Conservation (phyloP, 305 asterid species). For the Euphrasia arctica region DNA sequence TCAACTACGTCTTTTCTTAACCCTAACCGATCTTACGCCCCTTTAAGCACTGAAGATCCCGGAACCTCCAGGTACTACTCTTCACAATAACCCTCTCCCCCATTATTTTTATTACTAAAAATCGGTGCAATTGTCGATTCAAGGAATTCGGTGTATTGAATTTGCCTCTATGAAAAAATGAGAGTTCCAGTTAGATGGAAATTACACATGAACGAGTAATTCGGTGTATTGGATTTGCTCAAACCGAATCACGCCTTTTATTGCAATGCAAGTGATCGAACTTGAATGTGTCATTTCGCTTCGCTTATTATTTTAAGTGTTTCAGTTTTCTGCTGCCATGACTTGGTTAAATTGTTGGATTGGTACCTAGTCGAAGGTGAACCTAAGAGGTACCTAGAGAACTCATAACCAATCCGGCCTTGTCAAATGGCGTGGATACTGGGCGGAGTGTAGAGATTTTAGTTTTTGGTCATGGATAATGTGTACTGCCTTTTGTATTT, state of each 20-base stretch:
- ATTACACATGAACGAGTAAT: not conserved
- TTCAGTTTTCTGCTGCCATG: not conserved
- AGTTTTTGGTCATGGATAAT: not conserved
- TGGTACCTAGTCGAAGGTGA: not conserved
- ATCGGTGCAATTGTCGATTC: not conserved
- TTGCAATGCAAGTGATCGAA: not conserved
- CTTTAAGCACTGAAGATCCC: slow-evolving; percentile 92
- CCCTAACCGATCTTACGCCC: slow-evolving; percentile 75
- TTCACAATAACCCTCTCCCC: not conserved
- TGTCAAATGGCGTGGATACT: not conserved
- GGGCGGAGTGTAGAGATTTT: not conserved
- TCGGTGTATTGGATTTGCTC: no score
- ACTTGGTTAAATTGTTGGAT: not conserved
- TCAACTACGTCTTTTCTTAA: slow-evolving; percentile 83
- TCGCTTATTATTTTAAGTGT: not conserved
- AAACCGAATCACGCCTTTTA: not conserved
- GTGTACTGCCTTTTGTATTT: not conserved
- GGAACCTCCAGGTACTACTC: slow-evolving; percentile 74
- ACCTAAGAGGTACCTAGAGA: not conserved
- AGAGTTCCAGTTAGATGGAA: not conserved
- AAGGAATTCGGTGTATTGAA: not conserved
- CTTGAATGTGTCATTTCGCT: not conserved
- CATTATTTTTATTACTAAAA: not conserved
- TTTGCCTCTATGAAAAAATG: not conserved
- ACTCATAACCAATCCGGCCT: not conserved